Evolutionary conservation across 1,139 yeast genomes (phyloP), one percentile per base, ranked within the genome.

Genomic region (Yamadazyma songkhlaensis): DNA sequence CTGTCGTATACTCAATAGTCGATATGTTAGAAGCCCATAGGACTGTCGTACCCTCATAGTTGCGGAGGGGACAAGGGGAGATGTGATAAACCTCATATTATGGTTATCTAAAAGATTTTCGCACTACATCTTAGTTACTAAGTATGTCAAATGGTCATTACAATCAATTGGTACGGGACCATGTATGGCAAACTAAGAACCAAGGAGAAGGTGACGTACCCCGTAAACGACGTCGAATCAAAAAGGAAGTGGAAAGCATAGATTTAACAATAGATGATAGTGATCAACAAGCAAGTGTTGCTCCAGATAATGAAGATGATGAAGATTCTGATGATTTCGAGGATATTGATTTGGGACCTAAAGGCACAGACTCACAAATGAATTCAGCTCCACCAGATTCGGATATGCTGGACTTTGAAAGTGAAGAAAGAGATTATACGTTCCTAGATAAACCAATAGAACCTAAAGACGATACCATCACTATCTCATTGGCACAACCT

Each of bases 261-360:
- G 27, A 25, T 25, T 10, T 25, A 8, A 12, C 27, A 4, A 25
- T 25, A n/a, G 27, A 25, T 25, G 12, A n/a, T 25, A 25, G 6
- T 4, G 27, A 25, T n/a, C 27, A 12, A 25, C 8, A 12, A 10
- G 12, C 12, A 25, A 21, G 20, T 10, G 27, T n/a, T 24, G 30
- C n/a, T 3, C 5, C 21, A 5, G 23, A 10, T 17, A 9, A 15
- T 11, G 32, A 23, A 2, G 20, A 27, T 6, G 47, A 44, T 34
- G 2, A 49, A 37, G 50, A 59, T 47, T 39, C 64, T 13, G 57
- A 73, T 38, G 54, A 64, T 14, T 59, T 64, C 33, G 69, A 64
- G 38, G 67, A 64, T 33, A 59, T 64, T 13, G 59, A 51, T 9
- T 41, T 60, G 9, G 51, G 43, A 4, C 20, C 20, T 6, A 17